phyloP scores from a whole-genome alignment of 306 rosid genomes.

The Fagus crenata region DNA sequence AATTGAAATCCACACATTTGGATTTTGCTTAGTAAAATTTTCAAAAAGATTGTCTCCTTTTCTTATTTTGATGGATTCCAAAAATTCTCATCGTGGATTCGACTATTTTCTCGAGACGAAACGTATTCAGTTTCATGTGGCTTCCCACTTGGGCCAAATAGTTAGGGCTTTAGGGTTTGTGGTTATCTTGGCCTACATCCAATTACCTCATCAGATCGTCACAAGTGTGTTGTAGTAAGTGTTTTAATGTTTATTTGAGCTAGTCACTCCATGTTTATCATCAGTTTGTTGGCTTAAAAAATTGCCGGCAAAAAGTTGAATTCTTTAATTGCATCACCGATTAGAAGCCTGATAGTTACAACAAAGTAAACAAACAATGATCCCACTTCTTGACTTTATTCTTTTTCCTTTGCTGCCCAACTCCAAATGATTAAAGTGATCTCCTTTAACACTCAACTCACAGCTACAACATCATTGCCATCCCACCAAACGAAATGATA shows the following conservation, averaged over 20 bases:
- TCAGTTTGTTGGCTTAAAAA: too few relatives aligned
- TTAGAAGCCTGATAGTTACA: constrained; percentile 6
- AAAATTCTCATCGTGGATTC: too few relatives aligned
- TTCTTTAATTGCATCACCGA: too few relatives aligned
- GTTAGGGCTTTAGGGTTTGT: too few relatives aligned
- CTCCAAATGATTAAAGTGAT: constrained; percentile 9
- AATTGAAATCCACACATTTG: too few relatives aligned
- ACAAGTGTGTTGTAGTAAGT: constrained; percentile 23
- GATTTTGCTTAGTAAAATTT: too few relatives aligned
- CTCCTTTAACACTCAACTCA: not conserved
- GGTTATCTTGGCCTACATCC: constrained; percentile 8
- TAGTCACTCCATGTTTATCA: constrained; percentile 20
- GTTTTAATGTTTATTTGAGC: constrained; percentile 5
- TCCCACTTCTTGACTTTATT: constrained; percentile 5
- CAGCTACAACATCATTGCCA: constrained; percentile 10
- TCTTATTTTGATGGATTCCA: too few relatives aligned
- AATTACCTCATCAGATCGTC: constrained; percentile 6
- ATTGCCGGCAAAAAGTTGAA: too few relatives aligned
- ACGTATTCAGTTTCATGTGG: too few relatives aligned
- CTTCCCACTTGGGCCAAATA: too few relatives aligned
- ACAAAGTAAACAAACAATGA: not conserved
- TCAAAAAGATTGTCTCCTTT: too few relatives aligned
- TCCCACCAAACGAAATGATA: constrained; percentile 10
- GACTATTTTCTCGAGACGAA: too few relatives aligned
- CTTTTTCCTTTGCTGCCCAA: constrained; percentile 10